Evolutionary conservation across 768 basidiomycete genomes (phyloP), one percentile per base, ranked within the genome.

Genomic region (Hygrocybe punicea): DNA sequence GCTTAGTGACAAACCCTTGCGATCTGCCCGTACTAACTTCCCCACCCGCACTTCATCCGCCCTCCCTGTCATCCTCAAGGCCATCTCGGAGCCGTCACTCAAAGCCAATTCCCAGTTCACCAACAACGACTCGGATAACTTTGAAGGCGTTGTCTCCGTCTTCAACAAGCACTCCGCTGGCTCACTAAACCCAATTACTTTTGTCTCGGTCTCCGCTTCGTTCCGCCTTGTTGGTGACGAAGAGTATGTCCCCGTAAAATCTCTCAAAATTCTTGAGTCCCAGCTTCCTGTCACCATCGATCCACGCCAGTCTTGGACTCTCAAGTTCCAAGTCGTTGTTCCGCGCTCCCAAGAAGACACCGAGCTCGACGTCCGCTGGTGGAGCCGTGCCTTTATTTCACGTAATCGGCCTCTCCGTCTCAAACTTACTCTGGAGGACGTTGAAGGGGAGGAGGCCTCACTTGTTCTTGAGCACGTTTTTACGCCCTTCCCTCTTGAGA

Each of bases 391-490:
- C 13, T 72, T 73, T 46, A 47, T 69, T 29, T 67, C 71, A 1
- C 69, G 75, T 14, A 55, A 73, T 35, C 62, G 69, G 4, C 76
- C 76, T 14, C 56, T 77, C 23, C 71, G 76, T 6, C 55, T 76
- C 49, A 76, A 75, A 54, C 53, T 77, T 40, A 62, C 64, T 17
- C 46, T 75, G 6, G 67, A 70, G 46, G 73, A 73, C 19, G 71
- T 76, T 42, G 74, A 75, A 57, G 75, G 70, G 36, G 74, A 76
- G 54, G 66, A 74, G 55, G 67, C 67, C n/a, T 73, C 72, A 6
- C 61, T 77, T 10, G 72, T 77, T 8, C 57, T 73, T 29, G 76
- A 77, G 57, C 68, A 77, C 53, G 69, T 77, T 10, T 72, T 67
- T 59, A 67, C 63, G 10, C 72, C 71, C 0, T 71, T 58, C 48